Base-by-base conservation (phyloP, 768 basidiomycete genomes). In the Steccherinum ochraceum region DNA sequence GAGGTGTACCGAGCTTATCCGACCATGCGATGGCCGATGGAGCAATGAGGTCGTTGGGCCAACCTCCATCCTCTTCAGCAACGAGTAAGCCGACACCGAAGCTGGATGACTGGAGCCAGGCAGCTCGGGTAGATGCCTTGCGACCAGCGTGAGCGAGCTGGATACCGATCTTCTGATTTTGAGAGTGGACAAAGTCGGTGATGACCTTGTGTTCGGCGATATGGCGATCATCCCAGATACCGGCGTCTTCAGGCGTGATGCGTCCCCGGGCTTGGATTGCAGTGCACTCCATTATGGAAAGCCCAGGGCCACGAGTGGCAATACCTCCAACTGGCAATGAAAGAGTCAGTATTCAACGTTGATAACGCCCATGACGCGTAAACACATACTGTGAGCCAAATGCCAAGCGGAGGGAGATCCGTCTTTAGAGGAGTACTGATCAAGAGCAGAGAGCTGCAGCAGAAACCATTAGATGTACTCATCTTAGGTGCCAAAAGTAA, bases 131-230 rank as follows among this genome's bases (percentile, higher is more conserved):
- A 7, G 80, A 81, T 0, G 79, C 85, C 63, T 89, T 90, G 18
- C 87, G 72, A 0, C 89, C 88, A 0, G 86, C 84, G 55, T 91
- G 88, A 0, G 76, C 82, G 16, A 90, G 75, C 63, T 91, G 89
- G 50, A 89, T 82, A 10, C 72, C 88, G 19, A 89, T 76, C 45
- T 82, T 81, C 60, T 84, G 80, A 42, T 73, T 77, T 56, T 84
- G 83, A 0, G 80, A 78, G 60, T 86, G 83, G n/a, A 83, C 83
- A 49, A 87, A 86, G 52, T 83, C 78, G 60, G 82, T 76, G 55
- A 89, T 71, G 27, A 74, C 61, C 50, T 74, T 69, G 40, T 78
- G 59, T 1, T 65, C 57, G 16, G 63, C 70, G 55, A 68, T 72
- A 30, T 87, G 86, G 1, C 69, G 68, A 52, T 84, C 85, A 19